These are phyloP conservation scores for Trifolium subterraneum DNA, from an alignment of 306 rosid species.

Conservation along the genomic window DNA sequence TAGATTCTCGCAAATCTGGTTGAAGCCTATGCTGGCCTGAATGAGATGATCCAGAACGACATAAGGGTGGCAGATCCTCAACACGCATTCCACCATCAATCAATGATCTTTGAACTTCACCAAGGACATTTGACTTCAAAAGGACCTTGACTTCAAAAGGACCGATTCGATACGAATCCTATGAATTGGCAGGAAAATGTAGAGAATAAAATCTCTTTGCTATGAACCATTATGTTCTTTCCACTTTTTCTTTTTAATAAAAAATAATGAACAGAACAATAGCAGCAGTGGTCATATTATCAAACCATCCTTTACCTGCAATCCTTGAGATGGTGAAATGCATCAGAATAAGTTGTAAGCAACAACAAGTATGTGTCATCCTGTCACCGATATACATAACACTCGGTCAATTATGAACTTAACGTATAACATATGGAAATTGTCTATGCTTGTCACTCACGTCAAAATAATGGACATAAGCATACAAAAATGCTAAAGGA, in stretches of 20 bases:
- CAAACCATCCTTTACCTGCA: slow-evolving; percentile 70
- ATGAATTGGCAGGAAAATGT: slow-evolving; percentile 46
- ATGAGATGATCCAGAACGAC: slow-evolving; percentile 62
- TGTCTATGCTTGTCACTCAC: slow-evolving; percentile 58
- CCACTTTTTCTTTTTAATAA: neutral
- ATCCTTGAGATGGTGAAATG: slow-evolving; percentile 93
- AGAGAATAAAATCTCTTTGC: slow-evolving; percentile 22
- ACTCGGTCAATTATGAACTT: slow-evolving; percentile 30
- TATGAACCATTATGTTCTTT: slow-evolving; percentile 23
- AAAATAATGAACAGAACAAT: slow-evolving; percentile 32
- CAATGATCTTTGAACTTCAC: slow-evolving; percentile 88
- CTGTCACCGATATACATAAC: slow-evolving; percentile 54
- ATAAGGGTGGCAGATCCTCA: slow-evolving; percentile 78
- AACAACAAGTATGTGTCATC: slow-evolving; percentile 82
- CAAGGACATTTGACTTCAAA: slow-evolving; percentile 87
- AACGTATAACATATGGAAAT: slow-evolving; percentile 33
- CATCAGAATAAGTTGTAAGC: slow-evolving; percentile 84
- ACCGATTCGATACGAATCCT: slow-evolving; percentile 86
- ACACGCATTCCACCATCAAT: slow-evolving; percentile 90
- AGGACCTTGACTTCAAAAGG: too few relatives aligned
- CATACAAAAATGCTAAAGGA: slow-evolving; percentile 89
- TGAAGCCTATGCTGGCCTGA: slow-evolving; percentile 62
- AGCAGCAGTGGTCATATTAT: slow-evolving; percentile 21
- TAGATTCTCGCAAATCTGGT: slow-evolving; percentile 65
- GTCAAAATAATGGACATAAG: slow-evolving; percentile 85